Conservation (phyloP, 2,329 filamentous ascomycete species). For the Aplosporella prunicola region DNA sequence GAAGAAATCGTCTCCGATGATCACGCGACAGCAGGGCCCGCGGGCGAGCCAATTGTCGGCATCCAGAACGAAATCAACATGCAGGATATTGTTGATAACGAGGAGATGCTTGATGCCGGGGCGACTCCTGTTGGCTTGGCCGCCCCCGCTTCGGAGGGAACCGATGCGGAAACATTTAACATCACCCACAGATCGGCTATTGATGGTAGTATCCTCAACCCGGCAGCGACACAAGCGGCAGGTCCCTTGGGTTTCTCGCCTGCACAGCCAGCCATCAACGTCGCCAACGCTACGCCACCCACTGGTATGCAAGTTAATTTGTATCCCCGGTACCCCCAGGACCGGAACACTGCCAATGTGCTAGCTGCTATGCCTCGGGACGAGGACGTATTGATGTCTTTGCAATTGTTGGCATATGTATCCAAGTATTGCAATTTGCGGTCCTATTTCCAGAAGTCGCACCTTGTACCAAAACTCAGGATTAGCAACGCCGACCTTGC, state of each 20-base stretch:
- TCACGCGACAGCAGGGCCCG: constrained; percentile 65
- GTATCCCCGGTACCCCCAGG: constrained; percentile 70
- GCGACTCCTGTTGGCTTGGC: constrained; percentile 64
- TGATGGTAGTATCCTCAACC: constrained; percentile 74
- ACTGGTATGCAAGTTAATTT: constrained; percentile 56
- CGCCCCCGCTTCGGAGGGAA: constrained; percentile 72
- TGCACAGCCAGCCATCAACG: constrained; percentile 55
- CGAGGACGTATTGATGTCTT: constrained; percentile 95
- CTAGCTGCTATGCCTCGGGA: constrained; percentile 90
- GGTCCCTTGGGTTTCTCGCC: constrained; percentile 65
- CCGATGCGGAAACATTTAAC: constrained; percentile 85
- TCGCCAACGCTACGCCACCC: constrained; percentile 66
- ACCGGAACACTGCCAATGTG: constrained; percentile 63
- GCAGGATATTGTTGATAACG: constrained; percentile 75
- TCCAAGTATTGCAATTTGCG: constrained; percentile 97
- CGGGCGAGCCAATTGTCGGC: constrained; percentile 61
- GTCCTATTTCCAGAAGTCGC: constrained; percentile 89
- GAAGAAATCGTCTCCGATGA: constrained; percentile 77
- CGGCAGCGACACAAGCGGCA: constrained; percentile 56
- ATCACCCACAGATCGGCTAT: constrained; percentile 78
- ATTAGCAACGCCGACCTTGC: constrained; percentile 71
- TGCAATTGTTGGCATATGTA: constrained; percentile 92
- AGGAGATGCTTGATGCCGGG: constrained; percentile 63
- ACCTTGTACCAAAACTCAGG: constrained; percentile 83
- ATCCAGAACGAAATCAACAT: constrained; percentile 77